phyloP scores from a whole-genome alignment of 306 rosid species.

The Citrullus amarus region DNA sequence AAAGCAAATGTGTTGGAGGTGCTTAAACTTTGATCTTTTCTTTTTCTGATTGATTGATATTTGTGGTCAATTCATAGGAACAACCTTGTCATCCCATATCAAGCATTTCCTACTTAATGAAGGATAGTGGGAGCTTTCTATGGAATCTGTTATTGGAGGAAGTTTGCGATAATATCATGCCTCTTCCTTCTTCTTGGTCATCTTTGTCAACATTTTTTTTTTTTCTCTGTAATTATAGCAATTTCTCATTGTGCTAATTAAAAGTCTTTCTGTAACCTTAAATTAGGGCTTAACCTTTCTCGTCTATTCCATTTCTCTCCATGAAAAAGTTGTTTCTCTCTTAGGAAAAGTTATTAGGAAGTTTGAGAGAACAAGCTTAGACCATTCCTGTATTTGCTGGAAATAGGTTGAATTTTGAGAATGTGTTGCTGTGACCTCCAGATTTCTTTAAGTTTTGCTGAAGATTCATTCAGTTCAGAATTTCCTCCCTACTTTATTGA shows the following conservation, averaged over 20 bases:
- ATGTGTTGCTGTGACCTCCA: background rate
- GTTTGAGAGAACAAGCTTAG: background rate
- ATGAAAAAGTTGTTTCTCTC: background rate
- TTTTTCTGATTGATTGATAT: background rate
- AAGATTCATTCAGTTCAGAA: background rate
- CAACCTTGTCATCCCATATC: background rate
- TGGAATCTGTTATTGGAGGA: background rate
- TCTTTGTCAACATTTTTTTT: background rate
- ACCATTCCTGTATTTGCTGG: background rate
- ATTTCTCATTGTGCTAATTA: background rate
- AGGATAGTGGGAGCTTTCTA: background rate
- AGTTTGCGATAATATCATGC: background rate
- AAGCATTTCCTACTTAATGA: background rate
- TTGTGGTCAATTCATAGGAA: background rate
- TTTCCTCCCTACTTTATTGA: background rate
- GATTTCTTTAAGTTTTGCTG: background rate
- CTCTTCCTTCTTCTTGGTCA: background rate
- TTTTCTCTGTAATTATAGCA: background rate
- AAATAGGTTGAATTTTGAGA: background rate
- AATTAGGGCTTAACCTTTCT: background rate
- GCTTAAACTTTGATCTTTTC: background rate
- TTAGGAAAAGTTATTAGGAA: background rate
- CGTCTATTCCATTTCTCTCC: background rate
- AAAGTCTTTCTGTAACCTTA: background rate
- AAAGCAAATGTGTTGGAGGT: slow-evolving; percentile 98